Evolutionary conservation across 176 grass and related monocot genomes (phyloP), one percentile per base, ranked within the genome.

Genomic region (Paspalum notatum): DNA sequence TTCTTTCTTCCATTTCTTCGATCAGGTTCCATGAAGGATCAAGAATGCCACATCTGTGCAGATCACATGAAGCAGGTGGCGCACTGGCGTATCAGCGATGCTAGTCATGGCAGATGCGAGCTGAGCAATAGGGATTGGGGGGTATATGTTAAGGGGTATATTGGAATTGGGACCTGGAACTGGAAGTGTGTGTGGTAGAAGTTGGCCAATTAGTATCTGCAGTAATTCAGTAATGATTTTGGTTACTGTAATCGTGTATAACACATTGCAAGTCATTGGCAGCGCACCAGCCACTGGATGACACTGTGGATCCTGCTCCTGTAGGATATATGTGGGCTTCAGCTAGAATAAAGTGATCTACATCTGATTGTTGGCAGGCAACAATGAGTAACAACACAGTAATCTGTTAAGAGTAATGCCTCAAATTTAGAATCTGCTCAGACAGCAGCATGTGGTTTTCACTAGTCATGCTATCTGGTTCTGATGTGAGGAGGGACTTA

Each of bases 21-120:
- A 49, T 7, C 54, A 47, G 61, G 53, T 1, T 17, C 72, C 39
- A 46, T 50, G 37, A 70, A 83, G 39, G 74, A 32, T 32, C 32
- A 32, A 32, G 2, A 3, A 54, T 61, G 62, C 62, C 62, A 72
- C 2, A 65, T 70, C 25, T 85, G 41, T 48, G 21, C 63, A 37
- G 64, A 79, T 78, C n/a, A 73, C 49, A 4, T 32, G 70, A 63
- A 86, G 44, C 82, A 70, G 74, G 68, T 59, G 54, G 59, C 71
- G 68, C 74, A 62, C 39, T 68, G 76, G 72, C 83, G 92, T 85
- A 57, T 37, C 69, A 77, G 75, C 40, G 90, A 92, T 85, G 92
- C 88, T 91, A 89, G 92, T 94, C 95, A 98, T 89, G 74, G 92
- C 86, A 84, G 90, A 76, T 82, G 62, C 38, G 78, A 78, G 22